Evolutionary conservation across 139 green algal genomes (phyloP), one percentile per base, ranked within the genome.

Genomic region (Chlamydomonas schloesseri): DNA sequence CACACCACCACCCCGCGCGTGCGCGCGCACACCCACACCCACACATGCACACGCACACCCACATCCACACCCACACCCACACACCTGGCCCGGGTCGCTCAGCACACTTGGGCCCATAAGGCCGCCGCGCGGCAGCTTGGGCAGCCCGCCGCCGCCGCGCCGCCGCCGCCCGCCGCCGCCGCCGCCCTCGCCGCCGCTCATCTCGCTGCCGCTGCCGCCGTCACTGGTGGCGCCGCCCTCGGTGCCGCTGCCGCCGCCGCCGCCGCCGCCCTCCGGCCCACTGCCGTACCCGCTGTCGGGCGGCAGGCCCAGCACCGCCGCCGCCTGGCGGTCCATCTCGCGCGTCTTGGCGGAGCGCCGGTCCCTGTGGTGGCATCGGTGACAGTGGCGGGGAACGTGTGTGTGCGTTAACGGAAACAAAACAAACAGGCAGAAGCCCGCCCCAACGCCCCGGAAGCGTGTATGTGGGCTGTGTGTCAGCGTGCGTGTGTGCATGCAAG

Each of bases 31-130:
- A n/a, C n/a, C n/a, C n/a, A n/a, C n/a, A n/a, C n/a, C 71, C 18
- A 11, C 57, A 29, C 78, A 28, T 37, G 37, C 47, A 18, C 84
- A 65, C 69, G 50, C 70, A 70, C 85, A 24, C 17, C 50, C 68
- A 69, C 53, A 26, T 42, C 9, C 50, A 71, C 8, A 29, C 29
- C 64, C 64, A 6, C 23, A 0, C n/a, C 29, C 64, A 28, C 72
- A 85, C 18, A 83, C 76, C 76, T 84, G 78, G 23, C 24, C 78
- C n/a, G 64, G 42, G 42, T 74, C 64, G 42, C 78, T 84, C 29
- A 84, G 64, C 64, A 84, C 78, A 42, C 46, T 75, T 42, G 46
- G 64, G 42, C 78, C 78, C 33, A 84, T 42, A 20, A 84, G 78
- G 36, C 78, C 78, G 11, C 78, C 78, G 10, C 62, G 78, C 8